Base-by-base conservation (phyloP, 352 stramenopile species). In the Thalassiosira sp. region DNA sequence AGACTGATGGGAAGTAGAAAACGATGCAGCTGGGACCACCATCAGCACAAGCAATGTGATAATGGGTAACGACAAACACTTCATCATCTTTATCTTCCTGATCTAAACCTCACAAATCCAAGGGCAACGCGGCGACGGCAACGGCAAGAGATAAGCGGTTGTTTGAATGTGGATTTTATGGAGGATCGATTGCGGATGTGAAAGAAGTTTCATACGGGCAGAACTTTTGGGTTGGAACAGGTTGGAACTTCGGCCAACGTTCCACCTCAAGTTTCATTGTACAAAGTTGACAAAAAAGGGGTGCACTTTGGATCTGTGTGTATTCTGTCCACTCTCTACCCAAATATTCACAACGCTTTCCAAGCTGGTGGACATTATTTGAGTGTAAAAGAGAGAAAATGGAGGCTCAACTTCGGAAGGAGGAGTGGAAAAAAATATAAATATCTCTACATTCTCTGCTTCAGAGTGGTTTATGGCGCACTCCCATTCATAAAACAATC, bases 1-100 rank as follows among this genome's bases (percentile, higher is more conserved):
- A 58, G 15, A 3, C 8, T 22, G 15, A 42, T 33, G 57, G 24
- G 57, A 37, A 28, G 57, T 40, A 35, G 59, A 27, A 13, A 57
- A 68, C 13, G 59, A 56, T 37, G 46, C 46, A 18, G 22, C 33
- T 51, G 11, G 33, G n/a, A 63, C 18, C 20, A 63, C 18, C 20
- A 37, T 63, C 33, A 51, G 24, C 7, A 27, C n/a, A 35, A 63
- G 22, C 54, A 51, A 13, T 51, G 51, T 1, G 8, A 33, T 56
- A 27, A 5, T 24, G 28, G 18, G 42, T 3, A 48, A 48, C 35
- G 35, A 45, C 16, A 13, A 45, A 45, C 35, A 13, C 35, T 13
- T 45, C 35, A 45, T 45, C 5, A 40, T 45, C 16, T 5, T n/a
- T 45, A n/a, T n/a, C n/a, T n/a, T n/a, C n/a, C n/a, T n/a, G n/a